Base-by-base conservation (phyloP, 2,329 filamentous ascomycete species). In the Penicillium capsulatum region DNA sequence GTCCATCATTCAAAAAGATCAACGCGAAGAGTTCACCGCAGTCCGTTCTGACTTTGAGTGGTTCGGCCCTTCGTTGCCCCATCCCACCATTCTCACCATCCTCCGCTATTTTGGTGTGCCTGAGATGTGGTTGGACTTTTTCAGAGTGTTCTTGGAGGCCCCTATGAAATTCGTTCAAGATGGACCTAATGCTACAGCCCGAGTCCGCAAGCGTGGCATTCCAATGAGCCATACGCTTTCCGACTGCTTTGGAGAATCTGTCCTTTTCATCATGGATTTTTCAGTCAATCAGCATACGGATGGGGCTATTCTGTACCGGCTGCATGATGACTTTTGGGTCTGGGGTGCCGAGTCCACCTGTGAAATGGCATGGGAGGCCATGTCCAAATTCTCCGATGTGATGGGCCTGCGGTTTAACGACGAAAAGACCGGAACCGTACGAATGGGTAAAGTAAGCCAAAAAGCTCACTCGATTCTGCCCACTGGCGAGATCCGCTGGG, bases 241-340 rank as follows among this genome's bases (percentile, higher is more conserved):
- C 15, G 73, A 79, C 22, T 64, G 77, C 7, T 74, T 83, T 38
- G 75, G 78, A 0, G 82, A 85, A 54, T 62, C 69, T 0, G 64
- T 81, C 0, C 62, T 85, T 0, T 84, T 84, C 52, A 80, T 76
- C 43, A 73, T 84, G 49, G 81, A 84, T 53, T 80, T 79, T 51
- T 70, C 79, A 0, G 72, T 84, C 39, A 84, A 83, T 40, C 72
- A 76, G 42, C 61, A 66, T 2, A 79, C 80, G 0, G 45, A 65
- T 4, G 79, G 79, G 0, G 63, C 66, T 2, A 66, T 71, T n/a
- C 59, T 84, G 8, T 80, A 80, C 56, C 75, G 81, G 9, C 66
- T 83, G 26, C 74, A 82, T 36, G 81, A 83, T 46, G 79, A 84
- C 47, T 69, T 83, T 36, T 84, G 80, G 80, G 79, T 83, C 55